phyloP scores from a whole-genome alignment of 441 rosid species.

The Dalechampia spathulata region DNA sequence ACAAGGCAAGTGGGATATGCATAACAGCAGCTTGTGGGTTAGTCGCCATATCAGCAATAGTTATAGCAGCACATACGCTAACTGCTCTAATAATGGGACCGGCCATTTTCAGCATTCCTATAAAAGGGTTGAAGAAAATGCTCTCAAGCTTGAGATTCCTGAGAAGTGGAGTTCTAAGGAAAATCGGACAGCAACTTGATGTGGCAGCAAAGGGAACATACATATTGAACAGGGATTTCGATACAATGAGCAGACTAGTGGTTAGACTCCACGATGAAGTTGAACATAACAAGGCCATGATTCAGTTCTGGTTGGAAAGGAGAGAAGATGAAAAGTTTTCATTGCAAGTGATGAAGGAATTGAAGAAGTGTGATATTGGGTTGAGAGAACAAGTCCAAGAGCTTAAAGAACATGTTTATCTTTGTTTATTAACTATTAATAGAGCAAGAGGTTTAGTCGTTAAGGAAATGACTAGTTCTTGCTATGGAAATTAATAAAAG shows the following conservation, averaged over 20 bases:
- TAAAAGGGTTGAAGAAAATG: conserved; percentile 24
- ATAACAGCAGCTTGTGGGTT: conserved; percentile 29
- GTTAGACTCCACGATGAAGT: conserved; percentile 40
- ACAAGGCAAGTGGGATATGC: conserved; percentile 26
- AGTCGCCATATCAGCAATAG: conserved; percentile 18
- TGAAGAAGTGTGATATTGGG: conserved; percentile 26
- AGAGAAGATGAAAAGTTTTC: conserved; percentile 12
- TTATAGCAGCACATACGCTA: conserved; percentile 30
- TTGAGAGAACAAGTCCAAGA: conserved; percentile 36
- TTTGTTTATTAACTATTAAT: conserved; percentile 42
- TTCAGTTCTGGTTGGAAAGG: conserved; percentile 26
- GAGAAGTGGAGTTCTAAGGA: conserved; percentile 20
- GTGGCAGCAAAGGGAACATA: conserved; percentile 40
- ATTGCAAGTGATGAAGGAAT: conserved; percentile 29
- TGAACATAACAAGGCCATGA: conserved; percentile 33
- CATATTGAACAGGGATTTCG: conserved; percentile 40
- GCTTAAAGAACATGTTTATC: conserved; percentile 41
- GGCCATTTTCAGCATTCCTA: conserved; percentile 18
- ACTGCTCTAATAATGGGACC: conserved; percentile 27
- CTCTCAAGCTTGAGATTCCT: conserved; percentile 8
- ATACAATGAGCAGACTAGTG: conserved; percentile 39
- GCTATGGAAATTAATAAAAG: background rate
- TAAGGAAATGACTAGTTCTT: conserved; percentile 20
- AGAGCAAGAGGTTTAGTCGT: conserved; percentile 32
- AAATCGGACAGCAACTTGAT: conserved; percentile 30